phyloP scores from a whole-genome alignment of 192 early-diverging fungal species.

The Backusella tarrabulga region DNA sequence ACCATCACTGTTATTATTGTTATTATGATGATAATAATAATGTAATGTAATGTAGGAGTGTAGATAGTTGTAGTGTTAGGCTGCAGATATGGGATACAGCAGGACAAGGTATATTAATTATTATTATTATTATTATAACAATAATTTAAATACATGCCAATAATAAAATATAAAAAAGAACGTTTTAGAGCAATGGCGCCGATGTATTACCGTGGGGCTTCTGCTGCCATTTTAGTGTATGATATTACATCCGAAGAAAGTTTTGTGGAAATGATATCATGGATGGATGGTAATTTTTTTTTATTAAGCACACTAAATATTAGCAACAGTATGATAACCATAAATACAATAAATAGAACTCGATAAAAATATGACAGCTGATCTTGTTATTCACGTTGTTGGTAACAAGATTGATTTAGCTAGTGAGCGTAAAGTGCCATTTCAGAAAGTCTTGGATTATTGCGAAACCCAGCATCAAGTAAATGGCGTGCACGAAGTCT shows the following conservation, averaged over 20 bases:
- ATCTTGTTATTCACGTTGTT: constrained; percentile 64
- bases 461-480: constrained; percentile 52
- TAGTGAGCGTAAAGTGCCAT: constrained; percentile 51
- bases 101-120: constrained; percentile 50
- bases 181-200: constrained; percentile 71
- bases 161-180: constrained; percentile 29
- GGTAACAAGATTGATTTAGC: constrained; percentile 70
- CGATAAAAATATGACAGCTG: constrained; percentile 59
- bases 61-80: constrained; percentile 69
- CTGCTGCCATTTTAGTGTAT: constrained; percentile 68
- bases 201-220: constrained; percentile 71
- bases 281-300: constrained; percentile 47
- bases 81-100: constrained; percentile 90
- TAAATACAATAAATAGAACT: constrained; percentile 41
- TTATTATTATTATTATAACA: not conserved
- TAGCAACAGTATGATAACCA: not conserved
- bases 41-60: constrained; percentile 34
- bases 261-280: constrained; percentile 61
- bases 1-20: not conserved
- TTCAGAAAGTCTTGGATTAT: constrained; percentile 55
- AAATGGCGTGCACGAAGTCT: constrained; percentile 61
- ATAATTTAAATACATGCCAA: not conserved
- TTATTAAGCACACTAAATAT: not conserved
- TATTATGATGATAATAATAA: not conserved
- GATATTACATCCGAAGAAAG: constrained; percentile 68